Conservation (phyloP, 139 green algal genomes). For the Zygnema cylindricum region DNA sequence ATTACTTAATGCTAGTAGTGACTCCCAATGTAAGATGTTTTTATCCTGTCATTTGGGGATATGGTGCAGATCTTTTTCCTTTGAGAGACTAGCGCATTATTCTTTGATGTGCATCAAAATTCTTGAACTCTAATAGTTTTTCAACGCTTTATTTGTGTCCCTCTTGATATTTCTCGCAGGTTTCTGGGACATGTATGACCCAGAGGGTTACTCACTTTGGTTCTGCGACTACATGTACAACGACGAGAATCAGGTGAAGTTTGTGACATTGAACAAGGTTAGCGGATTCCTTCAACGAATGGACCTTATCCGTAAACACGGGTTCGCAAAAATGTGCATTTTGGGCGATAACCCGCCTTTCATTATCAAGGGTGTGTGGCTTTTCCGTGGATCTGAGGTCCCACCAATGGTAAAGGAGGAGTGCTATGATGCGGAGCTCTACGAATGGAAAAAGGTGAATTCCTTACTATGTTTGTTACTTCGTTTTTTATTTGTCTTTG, state of each 20-base stretch:
- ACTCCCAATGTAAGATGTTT: too few species aligned
- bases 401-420: conserved; percentile 70
- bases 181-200: conserved; percentile 67
- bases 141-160: not conserved
- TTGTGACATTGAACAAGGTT: conserved; percentile 77
- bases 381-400: conserved; percentile 73
- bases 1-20: too few species aligned
- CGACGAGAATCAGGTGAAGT: conserved; percentile 76
- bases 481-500: too few species aligned
- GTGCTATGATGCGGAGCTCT: conserved; percentile 74
- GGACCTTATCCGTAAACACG: conserved; percentile 73
- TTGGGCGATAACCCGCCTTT: conserved; percentile 68
- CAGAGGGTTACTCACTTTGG: conserved; percentile 71
- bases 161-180: conserved; percentile 36
- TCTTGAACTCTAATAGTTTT: too few species aligned
- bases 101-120: too few species aligned
- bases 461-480: too few species aligned
- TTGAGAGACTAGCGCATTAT: too few species aligned
- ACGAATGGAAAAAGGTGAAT: conserved; percentile 71
- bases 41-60: too few species aligned
- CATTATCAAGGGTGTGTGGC: conserved; percentile 71
- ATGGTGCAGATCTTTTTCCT: too few species aligned
- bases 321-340: conserved; percentile 77
- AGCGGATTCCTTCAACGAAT: conserved; percentile 74
- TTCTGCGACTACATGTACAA: conserved; percentile 78